These are phyloP conservation scores for Colletotrichum neosansevieriae DNA, from an alignment of 2,329 filamentous ascomycete species.

Conservation along the genomic window DNA sequence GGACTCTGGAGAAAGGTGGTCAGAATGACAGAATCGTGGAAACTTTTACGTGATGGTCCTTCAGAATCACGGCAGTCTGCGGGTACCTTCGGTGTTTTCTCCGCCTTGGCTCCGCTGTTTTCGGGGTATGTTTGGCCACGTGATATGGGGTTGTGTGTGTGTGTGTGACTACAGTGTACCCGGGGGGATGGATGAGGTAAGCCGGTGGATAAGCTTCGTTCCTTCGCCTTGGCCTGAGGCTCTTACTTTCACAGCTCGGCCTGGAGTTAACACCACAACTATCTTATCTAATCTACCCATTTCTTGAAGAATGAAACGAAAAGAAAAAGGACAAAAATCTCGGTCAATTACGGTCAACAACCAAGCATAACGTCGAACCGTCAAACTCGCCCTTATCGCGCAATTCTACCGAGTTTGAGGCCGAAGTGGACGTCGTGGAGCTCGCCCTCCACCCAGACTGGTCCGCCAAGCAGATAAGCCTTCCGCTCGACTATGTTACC, in stretches of 20 bases:
- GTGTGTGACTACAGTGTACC: no score
- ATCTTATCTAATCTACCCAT: background rate
- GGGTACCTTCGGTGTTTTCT: slow-evolving; percentile 31
- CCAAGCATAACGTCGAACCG: background rate
- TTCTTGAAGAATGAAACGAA: no score
- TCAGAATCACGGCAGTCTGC: background rate
- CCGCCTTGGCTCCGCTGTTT: background rate
- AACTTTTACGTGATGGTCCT: slow-evolving; percentile 35
- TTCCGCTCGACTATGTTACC: slow-evolving; percentile 29
- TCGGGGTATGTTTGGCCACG: background rate
- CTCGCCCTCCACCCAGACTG: slow-evolving; percentile 22
- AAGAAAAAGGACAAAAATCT: no score
- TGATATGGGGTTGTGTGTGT: slow-evolving; percentile 9
- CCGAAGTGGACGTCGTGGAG: slow-evolving; percentile 33
- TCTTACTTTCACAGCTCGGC: no score
- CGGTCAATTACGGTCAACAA: background rate
- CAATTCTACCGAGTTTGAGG: slow-evolving; percentile 29
- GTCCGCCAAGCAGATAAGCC: slow-evolving; percentile 39
- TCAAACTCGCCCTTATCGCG: slow-evolving; percentile 15
- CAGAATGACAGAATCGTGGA: background rate
- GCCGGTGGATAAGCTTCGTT: background rate
- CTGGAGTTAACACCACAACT: no score
- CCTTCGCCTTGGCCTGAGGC: background rate
- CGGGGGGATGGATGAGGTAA: background rate
- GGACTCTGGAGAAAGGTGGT: slow-evolving; percentile 35